Percentiles rank a stretch among this genome's conserved stretches.
Conservation (phyloP, 805 yeast species). For the Starmerella kuoi region DNA sequence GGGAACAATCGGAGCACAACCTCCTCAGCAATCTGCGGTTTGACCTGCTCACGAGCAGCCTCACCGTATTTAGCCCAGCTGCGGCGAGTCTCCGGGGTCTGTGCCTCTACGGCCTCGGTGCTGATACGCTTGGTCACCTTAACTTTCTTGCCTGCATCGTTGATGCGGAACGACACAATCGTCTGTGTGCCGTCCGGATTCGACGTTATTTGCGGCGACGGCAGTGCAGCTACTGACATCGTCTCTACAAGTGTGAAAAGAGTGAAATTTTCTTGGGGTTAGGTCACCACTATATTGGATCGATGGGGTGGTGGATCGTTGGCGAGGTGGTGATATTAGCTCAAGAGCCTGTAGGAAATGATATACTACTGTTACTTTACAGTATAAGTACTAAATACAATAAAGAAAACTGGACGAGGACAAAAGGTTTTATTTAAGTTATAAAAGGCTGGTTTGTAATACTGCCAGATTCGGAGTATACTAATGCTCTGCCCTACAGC, state of each 20-base stretch:
- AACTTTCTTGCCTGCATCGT: constrained; percentile 68
- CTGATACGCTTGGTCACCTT: constrained; percentile 77
- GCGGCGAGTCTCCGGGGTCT: constrained; percentile 77
- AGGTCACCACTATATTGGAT: neutral
- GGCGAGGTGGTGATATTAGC: neutral
- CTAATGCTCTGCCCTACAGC: too few species aligned
- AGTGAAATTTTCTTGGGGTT: constrained; percentile 1
- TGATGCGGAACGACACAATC: constrained; percentile 54
- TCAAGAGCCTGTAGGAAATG: too few species aligned
- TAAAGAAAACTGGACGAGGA: too few species aligned
- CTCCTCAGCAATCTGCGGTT: constrained; percentile 13
- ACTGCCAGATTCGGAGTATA: too few species aligned
- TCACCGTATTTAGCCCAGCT: constrained; percentile 78
- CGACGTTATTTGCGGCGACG: constrained; percentile 11
- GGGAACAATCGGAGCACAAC: constrained; percentile 15
- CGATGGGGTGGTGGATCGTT: neutral
- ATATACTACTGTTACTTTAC: too few species aligned
- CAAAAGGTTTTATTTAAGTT: too few species aligned
- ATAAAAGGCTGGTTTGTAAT: too few species aligned
- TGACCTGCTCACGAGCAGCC: constrained; percentile 40
- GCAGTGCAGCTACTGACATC: constrained; percentile 13
- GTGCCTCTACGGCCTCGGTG: constrained; percentile 64
- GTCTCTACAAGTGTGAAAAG: neutral
- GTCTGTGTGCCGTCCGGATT: constrained; percentile 47
- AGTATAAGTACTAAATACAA: too few species aligned